A percentile compares a stretch with the other conserved stretches of the same genome.
phyloP scores from a whole-genome alignment of 2,329 filamentous ascomycete genomes.

The Furcasterigmium furcatum region DNA sequence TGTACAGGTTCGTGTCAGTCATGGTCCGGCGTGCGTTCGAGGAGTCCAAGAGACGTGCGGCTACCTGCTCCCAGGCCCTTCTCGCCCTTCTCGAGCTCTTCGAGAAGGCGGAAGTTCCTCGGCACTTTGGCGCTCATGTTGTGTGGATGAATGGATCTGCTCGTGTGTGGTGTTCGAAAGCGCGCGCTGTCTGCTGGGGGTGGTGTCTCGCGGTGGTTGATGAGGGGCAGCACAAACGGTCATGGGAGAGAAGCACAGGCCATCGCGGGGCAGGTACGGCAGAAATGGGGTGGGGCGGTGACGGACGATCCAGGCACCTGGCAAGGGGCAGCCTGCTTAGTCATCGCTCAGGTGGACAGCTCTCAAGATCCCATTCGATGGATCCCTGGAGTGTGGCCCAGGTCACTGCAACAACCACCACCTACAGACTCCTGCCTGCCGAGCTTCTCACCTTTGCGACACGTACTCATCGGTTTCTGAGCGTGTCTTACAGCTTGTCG shows the following conservation, averaged over 20 bases:
- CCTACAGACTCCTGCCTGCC: too few relatives aligned
- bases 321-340: constrained; percentile 6
- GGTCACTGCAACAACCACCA: too few relatives aligned
- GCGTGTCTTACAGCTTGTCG: background rate
- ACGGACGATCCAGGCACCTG: too few relatives aligned
- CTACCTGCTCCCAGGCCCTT: constrained; percentile 90
- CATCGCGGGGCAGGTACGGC: constrained; percentile 11
- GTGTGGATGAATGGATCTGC: constrained; percentile 5
- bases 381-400: too few relatives aligned
- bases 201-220: constrained; percentile 8
- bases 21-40: constrained; percentile 3
- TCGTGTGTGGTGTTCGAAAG: background rate
- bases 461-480: too few relatives aligned
- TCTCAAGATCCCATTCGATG: background rate
- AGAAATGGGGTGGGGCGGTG: too few relatives aligned
- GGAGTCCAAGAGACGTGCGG: constrained; percentile 17
- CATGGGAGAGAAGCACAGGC: too few relatives aligned
- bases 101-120: constrained; percentile 91
- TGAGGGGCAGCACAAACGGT: constrained; percentile 5
- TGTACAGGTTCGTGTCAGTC: constrained; percentile 28
- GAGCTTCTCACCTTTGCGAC: too few relatives aligned
- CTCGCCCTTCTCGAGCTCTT: constrained; percentile 98
- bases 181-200: too few relatives aligned
- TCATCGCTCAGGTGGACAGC: constrained; percentile 14
- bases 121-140: constrained; percentile 63